Evolutionary conservation across 2,329 filamentous ascomycete genomes (phyloP), one percentile per base, ranked within the genome.

Genomic region (Bipolaris cookei): DNA sequence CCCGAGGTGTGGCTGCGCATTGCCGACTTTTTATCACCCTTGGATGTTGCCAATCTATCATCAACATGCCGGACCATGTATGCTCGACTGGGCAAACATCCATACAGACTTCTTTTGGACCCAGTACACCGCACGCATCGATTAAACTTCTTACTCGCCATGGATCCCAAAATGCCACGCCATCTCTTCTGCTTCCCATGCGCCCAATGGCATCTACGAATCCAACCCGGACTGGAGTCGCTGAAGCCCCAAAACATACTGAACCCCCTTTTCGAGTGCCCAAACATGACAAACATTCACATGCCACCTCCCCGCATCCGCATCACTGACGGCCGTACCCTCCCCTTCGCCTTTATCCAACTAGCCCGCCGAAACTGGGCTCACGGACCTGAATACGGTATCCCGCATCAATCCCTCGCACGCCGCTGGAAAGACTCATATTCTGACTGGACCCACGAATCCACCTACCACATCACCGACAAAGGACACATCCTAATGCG

Each of bases 161-260:
- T 87, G 66, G 84, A 88, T 58, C 68, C 73, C 11, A 69, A 78
- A 14, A 74, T 85, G 16, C 85, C 85, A 2, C 76, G 80, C 34
- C 83, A 87, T 63, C 77, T 88, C 6, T 79, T 87, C 51, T 88
- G 86, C 70, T 84, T 86, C 66, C 80, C 81, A 4, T 88, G 86
- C 67, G 79, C 74, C 13, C 76, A 73, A 53, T 88, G 83, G 70
- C 86, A 88, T 67, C 70, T 78, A 4, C 81, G 86, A 41, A 82
- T 78, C 1, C 77, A 82, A 49, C 78, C 79, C 34, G 85, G 85
- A 16, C 62, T 77, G 32, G 86, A 88, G 66, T 79, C 77, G 10
- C 71, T 87, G 13, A 82, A 83, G 63, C 81, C 83, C 2, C 77
- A 82, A 25, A 79, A 81, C 43, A 77, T 86, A 13, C 66, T 83